Base-by-base conservation (phyloP, 192 early-diverging fungal species). In the Pilobolus umbonatus region DNA sequence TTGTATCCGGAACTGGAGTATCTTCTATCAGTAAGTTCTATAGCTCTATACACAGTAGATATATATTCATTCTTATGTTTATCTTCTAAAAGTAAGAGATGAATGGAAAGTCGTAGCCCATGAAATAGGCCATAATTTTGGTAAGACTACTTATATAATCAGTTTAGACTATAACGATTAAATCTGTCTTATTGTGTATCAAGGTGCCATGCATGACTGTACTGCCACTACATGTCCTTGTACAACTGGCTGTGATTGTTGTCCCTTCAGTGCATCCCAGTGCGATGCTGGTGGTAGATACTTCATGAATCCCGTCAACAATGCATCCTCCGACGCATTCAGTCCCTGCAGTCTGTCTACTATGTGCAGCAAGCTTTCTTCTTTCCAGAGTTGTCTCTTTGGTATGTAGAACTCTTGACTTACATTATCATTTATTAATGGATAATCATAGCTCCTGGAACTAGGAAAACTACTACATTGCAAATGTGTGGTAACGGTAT, bases 31-130 rank as follows among this genome's bases (percentile, higher is more conserved):
- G 62, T 64, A 57, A 40, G 62, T 64, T n/a, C 10, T 2, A 14
- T 36, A 47, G 5, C 24, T 52, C 19, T 42, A 12, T 15, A n/a
- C 0, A 42, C 1, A 42, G n/a, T 15, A 40, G 10, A 19, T 31
- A 22, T 31, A 49, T 10, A 17, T 1, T 11, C 12, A 44, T 3
- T 17, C 6, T 57, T 46, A 42, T 38, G 48, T 3, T 31, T 24
- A 43, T 36, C 15, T 29, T 10, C 36, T 10, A 56, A 34, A n/a
- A 63, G 56, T 56, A 52, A 32, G 84, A 38, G 84, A 87, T 49
- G 90, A 92, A 69, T 97, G 93, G 93, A 92, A 92, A 74, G 90
- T 97, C 3, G 87, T 95, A 9, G 95, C 95, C 19, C 95, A 98
- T 66, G 95, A 95, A 73, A 82, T 95, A 65, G 93, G 93, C 9